Evolutionary conservation across 2,329 filamentous ascomycete genomes (phyloP), one percentile per base, ranked within the genome.

Genomic region (Epichloe typhina): DNA sequence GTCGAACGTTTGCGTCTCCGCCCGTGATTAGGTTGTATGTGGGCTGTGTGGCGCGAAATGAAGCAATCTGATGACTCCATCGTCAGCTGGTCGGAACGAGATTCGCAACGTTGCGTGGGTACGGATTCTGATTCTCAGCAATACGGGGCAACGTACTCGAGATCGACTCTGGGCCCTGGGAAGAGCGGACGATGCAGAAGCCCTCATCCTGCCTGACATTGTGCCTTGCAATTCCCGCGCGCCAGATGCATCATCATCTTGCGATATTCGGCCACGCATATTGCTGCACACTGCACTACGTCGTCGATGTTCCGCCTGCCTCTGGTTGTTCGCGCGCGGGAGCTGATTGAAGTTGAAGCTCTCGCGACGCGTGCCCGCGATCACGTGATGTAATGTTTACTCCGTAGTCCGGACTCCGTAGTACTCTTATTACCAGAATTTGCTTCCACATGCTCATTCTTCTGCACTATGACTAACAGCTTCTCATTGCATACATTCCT

Each of bases 21-120:
- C 77, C 79, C 2, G 76, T 74, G 9, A 84, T 63, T 38, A 83
- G 71, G 57, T 84, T 79, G 57, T 79, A 82, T 5, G 73, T 72
- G 0, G 78, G 77, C 53, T 79, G 79, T 2, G 71, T 72, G 13
- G 74, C 66, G 50, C 75, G 72, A 49, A 75, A 73, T 2, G 72
- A 68, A 6, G 72, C 67, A 53, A 74, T 61, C 71, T 73, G 46
- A 35, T 3, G 4, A 42, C 5, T 36, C 13, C 7, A 11, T 46
- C 9, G 4, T 43, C 48, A 42, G 39, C 53, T 47, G 40, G 47
- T 43, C 49, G 50, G 23, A 4, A 33, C 15, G 21, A 26, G 37
- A 31, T 8, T 12, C 9, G 26, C 17, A n/a, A 13, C 43, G 4
- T 38, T 33, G 39, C 49, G 50, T 35, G 51, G 50, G 49, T 39